These are phyloP conservation scores for Helotiales sp. DNA, from an alignment of 2,329 filamentous ascomycete genomes.

Conservation along the genomic window DNA sequence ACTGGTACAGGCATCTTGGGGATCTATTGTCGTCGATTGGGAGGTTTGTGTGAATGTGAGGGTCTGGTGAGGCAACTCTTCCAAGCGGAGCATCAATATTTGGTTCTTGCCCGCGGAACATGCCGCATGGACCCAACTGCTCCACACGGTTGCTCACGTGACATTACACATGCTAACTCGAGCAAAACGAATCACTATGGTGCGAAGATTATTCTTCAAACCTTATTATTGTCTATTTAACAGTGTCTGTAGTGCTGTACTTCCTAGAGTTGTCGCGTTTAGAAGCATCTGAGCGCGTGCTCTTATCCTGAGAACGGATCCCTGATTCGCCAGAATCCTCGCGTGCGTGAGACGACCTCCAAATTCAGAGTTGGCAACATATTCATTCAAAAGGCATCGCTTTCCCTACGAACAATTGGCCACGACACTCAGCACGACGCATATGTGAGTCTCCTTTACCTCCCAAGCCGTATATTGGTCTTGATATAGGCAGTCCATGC, in stretches of 20 bases:
- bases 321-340: slow-evolving; percentile 19
- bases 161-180: background rate
- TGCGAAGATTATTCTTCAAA: too few species aligned
- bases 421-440: slow-evolving; percentile 10
- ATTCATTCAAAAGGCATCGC: slow-evolving; percentile 18
- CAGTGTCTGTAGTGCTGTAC: background rate
- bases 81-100: slow-evolving; percentile 1
- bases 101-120: background rate
- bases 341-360: slow-evolving; percentile 21
- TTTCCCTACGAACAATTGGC: slow-evolving; percentile 24
- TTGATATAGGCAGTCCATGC: background rate
- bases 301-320: slow-evolving; percentile 15
- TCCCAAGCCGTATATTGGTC: background rate
- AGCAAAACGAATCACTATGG: background rate
- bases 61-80: background rate
- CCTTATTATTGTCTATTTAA: background rate
- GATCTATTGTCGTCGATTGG: background rate
- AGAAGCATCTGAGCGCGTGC: slow-evolving; percentile 26
- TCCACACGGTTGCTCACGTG: slow-evolving; percentile 8
- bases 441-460: slow-evolving; percentile 24
- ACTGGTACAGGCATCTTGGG: slow-evolving; percentile 46
- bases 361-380: slow-evolving; percentile 32
- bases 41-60: background rate
- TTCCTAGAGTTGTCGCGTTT: background rate
- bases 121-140: background rate